Evolutionary conservation across 2,329 filamentous ascomycete genomes (phyloP).

Genomic region (Trichocomaceae sp.): DNA sequence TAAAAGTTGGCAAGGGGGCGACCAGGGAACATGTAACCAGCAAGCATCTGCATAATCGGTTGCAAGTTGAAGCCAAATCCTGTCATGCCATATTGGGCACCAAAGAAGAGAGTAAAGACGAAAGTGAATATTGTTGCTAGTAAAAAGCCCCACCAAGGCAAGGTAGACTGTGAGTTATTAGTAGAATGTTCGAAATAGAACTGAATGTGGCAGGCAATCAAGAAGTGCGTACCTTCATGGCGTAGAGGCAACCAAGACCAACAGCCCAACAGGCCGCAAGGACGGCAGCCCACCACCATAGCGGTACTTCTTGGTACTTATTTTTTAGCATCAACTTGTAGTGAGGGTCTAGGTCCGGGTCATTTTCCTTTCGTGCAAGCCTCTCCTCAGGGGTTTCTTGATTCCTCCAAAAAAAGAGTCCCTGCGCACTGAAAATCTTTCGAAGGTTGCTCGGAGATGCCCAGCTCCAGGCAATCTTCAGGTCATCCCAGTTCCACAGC

Average conservation of each 20-base stretch:
- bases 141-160: conserved; percentile 42
- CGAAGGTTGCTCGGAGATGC: conserved; percentile 7
- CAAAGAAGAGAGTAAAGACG: conserved; percentile 37
- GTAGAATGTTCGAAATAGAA: too few relatives aligned
- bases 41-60: conserved; percentile 43
- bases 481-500: conserved; percentile 35
- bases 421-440: conserved; percentile 7
- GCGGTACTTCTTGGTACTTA: conserved; percentile 37
- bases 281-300: conserved; percentile 38
- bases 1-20: conserved; percentile 30
- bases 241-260: conserved; percentile 36
- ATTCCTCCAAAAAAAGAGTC: conserved; percentile 12
- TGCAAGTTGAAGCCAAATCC: conserved; percentile 39
- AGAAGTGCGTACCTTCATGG: conserved; percentile 15
- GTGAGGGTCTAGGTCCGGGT: conserved; percentile 32
- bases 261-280: conserved; percentile 30
- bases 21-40: conserved; percentile 42
- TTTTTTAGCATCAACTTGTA: conserved; percentile 35
- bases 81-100: conserved; percentile 32
- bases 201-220: too few relatives aligned
- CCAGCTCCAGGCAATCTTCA: conserved; percentile 32
- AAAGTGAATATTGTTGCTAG: conserved; percentile 31
- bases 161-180: conserved; percentile 21
- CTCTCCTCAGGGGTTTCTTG: conserved; percentile 10
- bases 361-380: conserved; percentile 5